Percentiles rank a stretch among this genome's conserved stretches.
Evolutionary conservation across 139 green algal species (phyloP).

Genomic region (Dunaliella sp.): DNA sequence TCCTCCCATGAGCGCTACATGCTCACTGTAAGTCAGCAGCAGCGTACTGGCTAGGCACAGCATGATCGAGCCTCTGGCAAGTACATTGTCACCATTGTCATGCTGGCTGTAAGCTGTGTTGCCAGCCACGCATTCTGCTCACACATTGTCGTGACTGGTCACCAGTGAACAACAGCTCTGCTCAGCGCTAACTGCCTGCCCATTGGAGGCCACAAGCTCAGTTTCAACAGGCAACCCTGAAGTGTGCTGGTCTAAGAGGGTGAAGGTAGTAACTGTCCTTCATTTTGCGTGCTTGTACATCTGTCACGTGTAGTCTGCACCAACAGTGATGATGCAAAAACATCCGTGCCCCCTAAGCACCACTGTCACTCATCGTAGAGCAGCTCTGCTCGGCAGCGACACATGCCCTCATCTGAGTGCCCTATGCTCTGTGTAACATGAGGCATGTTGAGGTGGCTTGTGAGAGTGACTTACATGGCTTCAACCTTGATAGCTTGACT

Average conservation of each 20-base stretch:
- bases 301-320: neutral
- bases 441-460: neutral
- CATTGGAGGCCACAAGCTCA: neutral
- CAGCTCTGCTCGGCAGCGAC: too few species aligned
- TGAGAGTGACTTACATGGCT: neutral
- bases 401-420: too few species aligned
- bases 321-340: neutral
- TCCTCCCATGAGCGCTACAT: slow-evolving; percentile 40
- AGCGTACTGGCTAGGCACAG: neutral
- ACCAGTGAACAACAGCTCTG: neutral
- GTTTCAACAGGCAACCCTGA: neutral
- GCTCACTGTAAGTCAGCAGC: slow-evolving; percentile 27
- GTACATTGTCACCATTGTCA: neutral
- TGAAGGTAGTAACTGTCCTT: neutral
- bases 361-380: too few species aligned
- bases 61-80: neutral
- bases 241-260: neutral
- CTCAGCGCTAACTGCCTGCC: neutral
- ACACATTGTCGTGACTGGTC: neutral
- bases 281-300: neutral
- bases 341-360: neutral
- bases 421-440: neutral
- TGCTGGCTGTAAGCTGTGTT: neutral
- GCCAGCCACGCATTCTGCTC: neutral
- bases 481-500: neutral